Percentiles rank a stretch among this genome's conserved stretches.
Evolutionary conservation across 1,139 yeast genomes (phyloP).

Genomic region (Torulaspora pretoriensis): DNA sequence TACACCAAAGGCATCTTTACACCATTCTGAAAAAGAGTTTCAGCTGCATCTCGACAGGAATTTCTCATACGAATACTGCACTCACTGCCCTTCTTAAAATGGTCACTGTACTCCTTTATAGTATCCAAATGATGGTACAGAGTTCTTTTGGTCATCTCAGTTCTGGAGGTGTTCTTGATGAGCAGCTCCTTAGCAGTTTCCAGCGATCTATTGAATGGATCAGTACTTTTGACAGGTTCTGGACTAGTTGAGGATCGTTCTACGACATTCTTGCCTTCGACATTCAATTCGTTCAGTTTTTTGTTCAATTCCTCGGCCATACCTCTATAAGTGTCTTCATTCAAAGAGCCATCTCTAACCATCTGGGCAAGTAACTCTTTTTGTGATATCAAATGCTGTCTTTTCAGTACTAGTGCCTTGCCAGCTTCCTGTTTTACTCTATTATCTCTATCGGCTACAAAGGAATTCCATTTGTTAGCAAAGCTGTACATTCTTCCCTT

Average conservation of each 20-base stretch:
- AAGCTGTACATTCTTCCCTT: slow-evolving; percentile 12
- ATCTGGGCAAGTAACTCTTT: slow-evolving; percentile 17
- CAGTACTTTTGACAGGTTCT: slow-evolving; percentile 3
- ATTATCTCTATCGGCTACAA: slow-evolving; percentile 14
- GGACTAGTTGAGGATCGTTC: background rate
- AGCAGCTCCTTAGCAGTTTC: slow-evolving; percentile 25
- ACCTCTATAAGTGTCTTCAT: slow-evolving; percentile 9
- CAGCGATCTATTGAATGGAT: slow-evolving; percentile 25
- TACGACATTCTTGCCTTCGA: background rate
- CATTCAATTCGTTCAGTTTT: slow-evolving; percentile 17
- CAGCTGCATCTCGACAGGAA: slow-evolving; percentile 24
- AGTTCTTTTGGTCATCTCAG: slow-evolving; percentile 21
- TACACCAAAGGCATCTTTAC: slow-evolving; percentile 34
- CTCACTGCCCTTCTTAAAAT: slow-evolving; percentile 21
- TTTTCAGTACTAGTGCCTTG: slow-evolving; percentile 15
- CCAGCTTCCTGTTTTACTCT: slow-evolving; percentile 16
- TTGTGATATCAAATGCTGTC: slow-evolving; percentile 21
- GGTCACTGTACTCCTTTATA: slow-evolving; percentile 18
- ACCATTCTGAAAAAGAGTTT: slow-evolving; percentile 28
- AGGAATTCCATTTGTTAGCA: slow-evolving; percentile 13
- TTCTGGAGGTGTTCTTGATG: slow-evolving; percentile 22
- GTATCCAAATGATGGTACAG: slow-evolving; percentile 21
- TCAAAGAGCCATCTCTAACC: slow-evolving; percentile 19
- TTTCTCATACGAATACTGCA: slow-evolving; percentile 15
- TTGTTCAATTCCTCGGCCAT: slow-evolving; percentile 16